Percentiles rank a stretch among this genome's conserved stretches.
Evolutionary conservation across 345 rosid species (phyloP).

Genomic region (Litchi chinensis): DNA sequence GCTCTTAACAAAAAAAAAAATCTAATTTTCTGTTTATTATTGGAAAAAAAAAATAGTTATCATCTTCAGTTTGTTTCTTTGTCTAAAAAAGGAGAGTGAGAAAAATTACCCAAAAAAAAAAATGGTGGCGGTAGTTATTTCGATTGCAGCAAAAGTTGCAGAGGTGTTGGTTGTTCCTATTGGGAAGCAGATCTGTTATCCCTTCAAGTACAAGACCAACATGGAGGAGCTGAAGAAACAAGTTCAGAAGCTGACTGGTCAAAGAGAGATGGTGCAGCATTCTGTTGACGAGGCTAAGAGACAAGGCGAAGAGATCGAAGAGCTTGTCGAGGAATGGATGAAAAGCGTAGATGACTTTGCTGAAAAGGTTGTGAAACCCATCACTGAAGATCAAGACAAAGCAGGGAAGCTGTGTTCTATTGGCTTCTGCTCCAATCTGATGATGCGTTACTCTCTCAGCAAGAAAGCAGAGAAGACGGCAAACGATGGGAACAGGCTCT

Average conservation of each 20-base stretch:
- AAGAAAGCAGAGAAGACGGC: not conserved
- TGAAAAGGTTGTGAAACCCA: not conserved
- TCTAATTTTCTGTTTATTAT: too few relatives aligned
- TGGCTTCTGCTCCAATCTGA: not conserved
- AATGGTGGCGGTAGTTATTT: not conserved
- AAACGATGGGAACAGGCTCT: not conserved
- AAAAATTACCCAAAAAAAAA: too few relatives aligned
- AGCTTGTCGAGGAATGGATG: slow-evolving; percentile 3
- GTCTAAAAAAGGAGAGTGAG: too few relatives aligned
- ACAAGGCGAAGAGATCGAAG: slow-evolving; percentile 9
- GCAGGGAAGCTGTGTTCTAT: not conserved
- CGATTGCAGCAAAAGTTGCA: not conserved
- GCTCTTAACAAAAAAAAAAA: too few relatives aligned
- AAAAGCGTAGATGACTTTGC: not conserved
- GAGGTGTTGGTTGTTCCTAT: not conserved
- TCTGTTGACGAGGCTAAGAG: not conserved
- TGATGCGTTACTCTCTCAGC: not conserved
- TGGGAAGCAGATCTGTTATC: too few relatives aligned
- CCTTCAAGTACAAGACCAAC: not conserved
- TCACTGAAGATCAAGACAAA: not conserved
- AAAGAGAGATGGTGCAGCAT: not conserved
- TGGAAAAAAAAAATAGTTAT: too few relatives aligned
- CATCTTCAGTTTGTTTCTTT: too few relatives aligned
- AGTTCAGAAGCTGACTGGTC: not conserved
- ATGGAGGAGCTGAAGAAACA: not conserved